Base-by-base conservation (phyloP, 179 eudicot species). In the Silene coronaria region DNA sequence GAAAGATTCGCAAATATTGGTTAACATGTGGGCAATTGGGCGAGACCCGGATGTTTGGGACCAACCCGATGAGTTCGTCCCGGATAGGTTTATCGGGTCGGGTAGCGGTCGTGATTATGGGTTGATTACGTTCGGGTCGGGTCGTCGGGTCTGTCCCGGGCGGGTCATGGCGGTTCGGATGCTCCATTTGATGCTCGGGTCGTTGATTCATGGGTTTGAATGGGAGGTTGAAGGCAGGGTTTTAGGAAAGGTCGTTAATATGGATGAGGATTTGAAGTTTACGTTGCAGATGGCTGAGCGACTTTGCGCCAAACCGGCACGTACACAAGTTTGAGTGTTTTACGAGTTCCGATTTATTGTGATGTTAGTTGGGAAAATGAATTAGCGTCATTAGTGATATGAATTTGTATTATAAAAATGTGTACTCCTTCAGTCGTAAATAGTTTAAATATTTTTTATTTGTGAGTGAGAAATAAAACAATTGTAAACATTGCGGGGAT, bases 161-260 rank as follows among this genome's bases (percentile, higher is more conserved):
- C 16, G 70, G 73, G 38, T 72, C 21, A 12, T 69, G 79, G 74
- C 74, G 16, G 82, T 69, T 26, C 30, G 80, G 71, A 72, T 82
- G 80, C 61, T 84, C 32, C 70, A 57, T 57, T 75, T 77, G 61
- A 63, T 77, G 80, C 22, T 80, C 58, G 87, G 79, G 2, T 77
- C 82, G 10, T 67, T 83, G 61, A 22, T 77, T 59, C 76, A 80
- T 67, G 64, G 67, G 21, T 81, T 86, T 70, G 66, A 79, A 16
- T 77, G 82, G 83, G 76, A 80, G 67, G 71, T 83, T 16, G 73
- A 76, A 34, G 74, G 70, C 14, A 78, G 80, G 17, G 13, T 7
- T 12, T 38, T 14, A 12, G 73, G 72, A 0, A 71, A 65, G 30
- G 28, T 70, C 2, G 62, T 79, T 32, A 64, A 45, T 61, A 79